Percentiles rank a stretch among this genome's conserved stretches.
Evolutionary conservation across 169 alveolate species (phyloP).

Genomic region (Theileria parva): DNA sequence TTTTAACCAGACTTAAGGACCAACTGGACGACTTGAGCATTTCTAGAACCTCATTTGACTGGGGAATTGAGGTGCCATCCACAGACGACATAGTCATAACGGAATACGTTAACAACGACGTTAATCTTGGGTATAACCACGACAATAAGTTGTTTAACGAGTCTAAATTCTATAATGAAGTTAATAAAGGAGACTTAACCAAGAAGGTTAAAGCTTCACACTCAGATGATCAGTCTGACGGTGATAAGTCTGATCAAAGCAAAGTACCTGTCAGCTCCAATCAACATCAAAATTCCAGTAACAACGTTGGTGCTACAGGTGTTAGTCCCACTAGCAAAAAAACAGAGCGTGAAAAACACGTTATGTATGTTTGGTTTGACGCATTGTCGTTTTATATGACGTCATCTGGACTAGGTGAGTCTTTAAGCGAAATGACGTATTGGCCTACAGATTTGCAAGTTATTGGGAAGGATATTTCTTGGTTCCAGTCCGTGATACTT

Average conservation of each 20-base stretch:
- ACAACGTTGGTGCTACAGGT: constrained; percentile 70
- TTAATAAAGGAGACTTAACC: constrained; percentile 85
- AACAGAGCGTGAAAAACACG: constrained; percentile 79
- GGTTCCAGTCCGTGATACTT: constrained; percentile 92
- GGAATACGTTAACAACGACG: constrained; percentile 25
- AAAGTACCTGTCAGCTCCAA: constrained; percentile 73
- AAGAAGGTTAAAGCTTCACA: constrained; percentile 82
- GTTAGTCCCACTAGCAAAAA: constrained; percentile 84
- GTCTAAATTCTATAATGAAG: constrained; percentile 73
- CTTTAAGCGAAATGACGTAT: constrained; percentile 3
- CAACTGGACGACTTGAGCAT: constrained; percentile 87
- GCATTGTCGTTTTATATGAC: constrained; percentile 87
- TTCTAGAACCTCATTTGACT: constrained; percentile 85
- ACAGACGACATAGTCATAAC: background rate
- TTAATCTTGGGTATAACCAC: constrained; percentile 73
- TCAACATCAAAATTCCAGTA: constrained; percentile 66
- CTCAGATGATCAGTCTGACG: constrained; percentile 71
- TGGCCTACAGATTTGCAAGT: constrained; percentile 80
- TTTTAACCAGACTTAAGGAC: constrained; percentile 77
- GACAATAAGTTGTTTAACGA: constrained; percentile 70
- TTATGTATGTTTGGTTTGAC: constrained; percentile 95
- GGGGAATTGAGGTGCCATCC: constrained; percentile 91
- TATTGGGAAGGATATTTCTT: constrained; percentile 88
- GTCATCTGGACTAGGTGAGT: constrained; percentile 32
- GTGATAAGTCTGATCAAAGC: constrained; percentile 47